Conservation (phyloP, 2,329 filamentous ascomycete species). For the Sphaerulina musiva region DNA sequence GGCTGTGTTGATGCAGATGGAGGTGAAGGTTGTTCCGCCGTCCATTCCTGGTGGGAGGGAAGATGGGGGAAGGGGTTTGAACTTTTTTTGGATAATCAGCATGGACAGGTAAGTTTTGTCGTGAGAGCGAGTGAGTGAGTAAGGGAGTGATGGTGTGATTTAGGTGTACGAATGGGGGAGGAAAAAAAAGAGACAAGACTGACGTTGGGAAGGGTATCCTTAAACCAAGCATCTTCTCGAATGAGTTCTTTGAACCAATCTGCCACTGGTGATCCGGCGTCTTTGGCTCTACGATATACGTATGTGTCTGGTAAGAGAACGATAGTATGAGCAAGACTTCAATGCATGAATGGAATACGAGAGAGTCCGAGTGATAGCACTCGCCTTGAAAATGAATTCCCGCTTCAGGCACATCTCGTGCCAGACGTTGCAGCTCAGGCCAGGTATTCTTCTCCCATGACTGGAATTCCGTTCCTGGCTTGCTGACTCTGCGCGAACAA, state of each 20-base stretch:
- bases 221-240: conserved; percentile 67
- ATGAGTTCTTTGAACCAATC: conserved; percentile 60
- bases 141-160: not conserved
- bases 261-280: conserved; percentile 49
- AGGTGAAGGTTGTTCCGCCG: conserved; percentile 69
- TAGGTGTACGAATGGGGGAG: no score
- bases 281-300: conserved; percentile 56
- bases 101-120: no score
- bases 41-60: conserved; percentile 58
- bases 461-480: conserved; percentile 36
- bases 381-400: conserved; percentile 67
- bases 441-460: conserved; percentile 42
- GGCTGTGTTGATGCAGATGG: conserved; percentile 84
- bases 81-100: conserved; percentile 22
- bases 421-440: conserved; percentile 40
- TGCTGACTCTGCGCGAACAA: conserved; percentile 32
- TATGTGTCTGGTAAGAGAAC: conserved; percentile 38
- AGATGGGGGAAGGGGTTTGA: conserved; percentile 28
- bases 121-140: no score
- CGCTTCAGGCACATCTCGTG: conserved; percentile 62
- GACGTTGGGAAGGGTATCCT: conserved; percentile 62
- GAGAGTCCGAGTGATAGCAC: not conserved
- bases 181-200: conserved; percentile 15
- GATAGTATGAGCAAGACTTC: not conserved
- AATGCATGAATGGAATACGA: not conserved